Percentiles rank a stretch among this genome's conserved stretches.
Evolutionary conservation across 2,329 filamentous ascomycete genomes (phyloP).

Genomic region (Sporothrix pallida): DNA sequence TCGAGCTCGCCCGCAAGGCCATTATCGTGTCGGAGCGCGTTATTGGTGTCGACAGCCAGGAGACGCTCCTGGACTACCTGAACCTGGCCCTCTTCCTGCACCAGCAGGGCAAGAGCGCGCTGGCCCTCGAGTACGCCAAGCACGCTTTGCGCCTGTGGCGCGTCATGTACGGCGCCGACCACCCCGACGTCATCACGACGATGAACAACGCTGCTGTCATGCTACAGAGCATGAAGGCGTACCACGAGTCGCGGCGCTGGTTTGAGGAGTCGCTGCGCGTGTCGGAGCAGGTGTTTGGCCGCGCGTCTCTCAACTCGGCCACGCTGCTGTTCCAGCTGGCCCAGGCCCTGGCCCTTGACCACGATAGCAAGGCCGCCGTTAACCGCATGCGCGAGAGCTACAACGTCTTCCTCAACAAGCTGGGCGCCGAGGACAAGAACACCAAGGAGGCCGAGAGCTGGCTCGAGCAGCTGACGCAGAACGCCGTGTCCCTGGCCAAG

Average conservation of each 20-base stretch:
- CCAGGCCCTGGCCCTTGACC: slow-evolving; percentile 92
- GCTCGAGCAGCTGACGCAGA: slow-evolving; percentile 95
- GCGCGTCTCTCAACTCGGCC: slow-evolving; percentile 88
- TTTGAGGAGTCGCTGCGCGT: slow-evolving; percentile 91
- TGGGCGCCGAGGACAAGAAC: slow-evolving; percentile 91
- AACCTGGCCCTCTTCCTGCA: slow-evolving; percentile 95
- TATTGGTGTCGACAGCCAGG: slow-evolving; percentile 87
- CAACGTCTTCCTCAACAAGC: slow-evolving; percentile 87
- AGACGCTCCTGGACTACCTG: slow-evolving; percentile 93
- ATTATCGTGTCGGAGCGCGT: slow-evolving; percentile 96
- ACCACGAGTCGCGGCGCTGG: slow-evolving; percentile 93
- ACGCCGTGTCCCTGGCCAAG: slow-evolving; percentile 92
- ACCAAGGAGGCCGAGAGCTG: slow-evolving; percentile 97
- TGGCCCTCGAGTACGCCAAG: slow-evolving; percentile 85
- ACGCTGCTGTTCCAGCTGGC: slow-evolving; percentile 97
- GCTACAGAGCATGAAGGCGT: slow-evolving; percentile 94
- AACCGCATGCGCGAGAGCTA: slow-evolving; percentile 94
- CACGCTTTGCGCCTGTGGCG: slow-evolving; percentile 97
- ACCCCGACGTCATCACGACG: slow-evolving; percentile 97
- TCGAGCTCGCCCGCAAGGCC: slow-evolving; percentile 94
- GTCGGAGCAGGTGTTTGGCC: slow-evolving; percentile 88
- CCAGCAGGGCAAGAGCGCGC: slow-evolving; percentile 85
- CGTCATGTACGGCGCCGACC: slow-evolving; percentile 89
- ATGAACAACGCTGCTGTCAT: slow-evolving; percentile 99
- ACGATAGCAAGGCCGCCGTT: slow-evolving; percentile 90